These are phyloP conservation scores for Paramecium pentaurelia DNA, from an alignment of 73 alveolate species.

Conservation along the genomic window DNA sequence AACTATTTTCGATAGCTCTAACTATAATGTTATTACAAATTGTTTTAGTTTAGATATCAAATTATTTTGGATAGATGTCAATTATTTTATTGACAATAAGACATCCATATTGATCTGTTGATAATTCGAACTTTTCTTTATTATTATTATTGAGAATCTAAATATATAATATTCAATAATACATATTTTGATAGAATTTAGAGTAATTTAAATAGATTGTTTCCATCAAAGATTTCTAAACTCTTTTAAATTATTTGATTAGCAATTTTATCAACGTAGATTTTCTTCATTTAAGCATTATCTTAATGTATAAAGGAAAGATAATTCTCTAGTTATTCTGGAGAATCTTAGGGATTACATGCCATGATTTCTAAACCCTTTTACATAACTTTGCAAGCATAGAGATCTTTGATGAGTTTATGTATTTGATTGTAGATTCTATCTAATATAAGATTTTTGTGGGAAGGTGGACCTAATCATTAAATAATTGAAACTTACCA, in stretches of 20 bases:
- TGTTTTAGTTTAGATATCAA: background rate
- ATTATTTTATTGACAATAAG: conserved; percentile 45
- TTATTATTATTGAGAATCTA: conserved; percentile 7
- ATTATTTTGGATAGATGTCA: conserved; percentile 27
- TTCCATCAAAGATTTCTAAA: conserved; percentile 47
- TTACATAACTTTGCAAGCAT: conserved; percentile 48
- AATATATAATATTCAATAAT: background rate
- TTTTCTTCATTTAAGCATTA: background rate
- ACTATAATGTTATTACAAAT: conserved; percentile 24
- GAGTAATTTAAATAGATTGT: background rate
- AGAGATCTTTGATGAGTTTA: conserved; percentile 11
- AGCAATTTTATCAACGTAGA: conserved; percentile 32
- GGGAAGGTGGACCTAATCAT: conserved; percentile 27
- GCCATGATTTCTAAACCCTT: conserved; percentile 38
- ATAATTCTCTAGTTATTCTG: background rate
- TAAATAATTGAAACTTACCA: background rate
- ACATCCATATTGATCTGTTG: conserved; percentile 61
- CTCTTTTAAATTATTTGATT: conserved; percentile 46
- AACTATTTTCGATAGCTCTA: conserved; percentile 42
- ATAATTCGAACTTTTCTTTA: conserved; percentile 23
- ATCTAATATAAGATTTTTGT: conserved; percentile 24
- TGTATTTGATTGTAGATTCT: background rate
- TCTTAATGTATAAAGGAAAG: background rate
- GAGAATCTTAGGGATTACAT: background rate
- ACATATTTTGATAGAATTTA: conserved; percentile 1